Base-by-base conservation (phyloP, 306 rosid species). In the Begonia masoniana region DNA sequence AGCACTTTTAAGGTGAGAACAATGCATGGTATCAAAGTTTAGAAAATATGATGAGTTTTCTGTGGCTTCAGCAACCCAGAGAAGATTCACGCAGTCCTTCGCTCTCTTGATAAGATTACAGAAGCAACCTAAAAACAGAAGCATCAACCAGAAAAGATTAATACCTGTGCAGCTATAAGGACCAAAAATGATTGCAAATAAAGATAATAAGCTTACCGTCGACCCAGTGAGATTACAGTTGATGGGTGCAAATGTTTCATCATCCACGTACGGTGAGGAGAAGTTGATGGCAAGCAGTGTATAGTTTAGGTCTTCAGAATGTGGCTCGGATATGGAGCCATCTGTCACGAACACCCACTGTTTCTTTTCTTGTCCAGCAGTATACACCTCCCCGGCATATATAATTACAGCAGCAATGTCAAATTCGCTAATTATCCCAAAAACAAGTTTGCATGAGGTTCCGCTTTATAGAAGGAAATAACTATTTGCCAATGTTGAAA, bases 281-380 rank as follows among this genome's bases (percentile, higher is more conserved):
- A 85, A 89, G 74, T 82, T 74, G 61, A 89, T 83, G 71, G 95
- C 97, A 58, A 89, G 94, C 73, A 85, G 60, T 47, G 74, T 73
- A 66, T 70, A 62, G 15, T 57, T 58, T 50, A 65, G 47, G 49
- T 76, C 66, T 54, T 74, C 80, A 3, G 78, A 60, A 41, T 56
- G 64, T 65, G 66, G 66, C 58, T 69, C 83, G 51, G 62, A 54
- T 61, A 51, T 62, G 64, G 94, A 82, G 71, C 82, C 82, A 75
- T 82, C 95, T 56, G 91, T 71, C 66, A 83, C 94, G 60, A 82
- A 89, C 66, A 81, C 70, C 97, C 95, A 85, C 63, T 89, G 97
- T 71, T 73, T 85, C 74, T 63, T 80, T 59, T 77, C 87, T 49
- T 75, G 78, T 55, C 64, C 68, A 43, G 74, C 57, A 54, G 60